phyloP scores from a whole-genome alignment of 2,329 filamentous ascomycete genomes.

The Scedosporium dehoogii region DNA sequence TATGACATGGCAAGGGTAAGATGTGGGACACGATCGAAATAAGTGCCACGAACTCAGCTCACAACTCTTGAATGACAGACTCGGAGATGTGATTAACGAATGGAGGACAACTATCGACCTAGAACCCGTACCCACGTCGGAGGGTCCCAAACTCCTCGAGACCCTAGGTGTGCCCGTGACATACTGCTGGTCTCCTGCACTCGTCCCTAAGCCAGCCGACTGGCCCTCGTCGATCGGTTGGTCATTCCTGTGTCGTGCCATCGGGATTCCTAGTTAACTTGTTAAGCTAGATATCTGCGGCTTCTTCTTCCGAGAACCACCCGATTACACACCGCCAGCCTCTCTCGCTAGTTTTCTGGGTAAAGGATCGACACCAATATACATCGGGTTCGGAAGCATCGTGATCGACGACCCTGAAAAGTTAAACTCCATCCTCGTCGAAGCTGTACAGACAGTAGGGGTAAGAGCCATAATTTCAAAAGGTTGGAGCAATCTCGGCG shows the following conservation, averaged over 20 bases:
- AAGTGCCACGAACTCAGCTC: background rate
- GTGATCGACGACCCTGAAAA: constrained; percentile 61
- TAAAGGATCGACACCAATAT: constrained; percentile 51
- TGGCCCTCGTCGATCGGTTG: constrained; percentile 59
- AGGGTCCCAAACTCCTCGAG: constrained; percentile 66
- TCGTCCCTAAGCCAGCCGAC: constrained; percentile 58
- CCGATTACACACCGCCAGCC: constrained; percentile 41
- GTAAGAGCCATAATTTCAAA: constrained; percentile 64
- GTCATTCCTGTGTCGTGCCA: background rate
- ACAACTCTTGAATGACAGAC: constrained; percentile 9
- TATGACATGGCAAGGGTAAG: constrained; percentile 79
- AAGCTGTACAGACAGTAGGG: constrained; percentile 54
- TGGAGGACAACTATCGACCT: constrained; percentile 62
- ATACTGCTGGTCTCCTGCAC: constrained; percentile 59
- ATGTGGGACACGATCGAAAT: no score
- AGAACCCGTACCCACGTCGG: constrained; percentile 65
- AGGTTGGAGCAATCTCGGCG: constrained; percentile 65
- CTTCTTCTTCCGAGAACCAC: constrained; percentile 52
- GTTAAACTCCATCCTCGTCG: constrained; percentile 63
- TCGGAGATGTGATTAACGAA: constrained; percentile 68
- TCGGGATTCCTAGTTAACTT: background rate
- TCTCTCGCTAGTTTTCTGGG: constrained; percentile 46
- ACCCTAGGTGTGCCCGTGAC: constrained; percentile 66
- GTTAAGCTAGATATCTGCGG: constrained; percentile 38
- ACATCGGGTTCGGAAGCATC: constrained; percentile 69